phyloP scores from a whole-genome alignment of 192 early-diverging fungal species.

The Coemansia sp. region DNA sequence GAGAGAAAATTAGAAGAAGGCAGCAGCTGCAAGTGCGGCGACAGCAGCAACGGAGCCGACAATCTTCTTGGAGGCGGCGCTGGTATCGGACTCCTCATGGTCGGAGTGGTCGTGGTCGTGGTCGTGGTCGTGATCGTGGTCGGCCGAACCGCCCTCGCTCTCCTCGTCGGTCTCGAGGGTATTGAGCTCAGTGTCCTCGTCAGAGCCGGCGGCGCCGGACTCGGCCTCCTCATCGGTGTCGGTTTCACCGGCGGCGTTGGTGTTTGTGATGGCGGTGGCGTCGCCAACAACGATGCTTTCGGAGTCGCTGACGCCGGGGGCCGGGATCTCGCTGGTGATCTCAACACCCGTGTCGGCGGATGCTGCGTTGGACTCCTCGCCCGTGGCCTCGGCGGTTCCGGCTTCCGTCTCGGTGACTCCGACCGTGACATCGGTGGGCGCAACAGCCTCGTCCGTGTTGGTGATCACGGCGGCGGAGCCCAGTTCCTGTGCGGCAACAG shows the following conservation, averaged over 20 bases:
- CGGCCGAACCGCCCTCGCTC: neutral
- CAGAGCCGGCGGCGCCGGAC: neutral
- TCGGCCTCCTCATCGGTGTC: neutral
- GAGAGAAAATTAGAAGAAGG: slow-evolving; percentile 40
- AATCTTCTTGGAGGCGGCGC: slow-evolving; percentile 20
- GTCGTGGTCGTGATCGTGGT: neutral
- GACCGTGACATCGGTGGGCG: neutral
- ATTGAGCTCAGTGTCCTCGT: neutral
- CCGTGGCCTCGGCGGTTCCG: neutral
- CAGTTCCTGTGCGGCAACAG: slow-evolving; percentile 39
- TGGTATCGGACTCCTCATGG: slow-evolving; percentile 2
- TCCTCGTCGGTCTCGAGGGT: neutral
- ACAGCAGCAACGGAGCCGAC: slow-evolving; percentile 29
- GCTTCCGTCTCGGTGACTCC: slow-evolving; percentile 2
- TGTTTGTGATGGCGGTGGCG: neutral
- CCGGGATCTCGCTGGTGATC: neutral
- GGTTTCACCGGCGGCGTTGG: neutral
- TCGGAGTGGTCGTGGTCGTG: neutral
- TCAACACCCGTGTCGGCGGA: neutral
- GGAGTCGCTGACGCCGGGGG: neutral
- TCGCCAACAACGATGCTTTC: neutral
- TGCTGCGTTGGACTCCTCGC: neutral
- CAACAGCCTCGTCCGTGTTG: neutral
- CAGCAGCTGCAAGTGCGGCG: slow-evolving; percentile 36
- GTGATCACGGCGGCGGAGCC: slow-evolving; percentile 17